Base-by-base conservation (phyloP, 768 basidiomycete species). In the Lactarius deliciosus region DNA sequence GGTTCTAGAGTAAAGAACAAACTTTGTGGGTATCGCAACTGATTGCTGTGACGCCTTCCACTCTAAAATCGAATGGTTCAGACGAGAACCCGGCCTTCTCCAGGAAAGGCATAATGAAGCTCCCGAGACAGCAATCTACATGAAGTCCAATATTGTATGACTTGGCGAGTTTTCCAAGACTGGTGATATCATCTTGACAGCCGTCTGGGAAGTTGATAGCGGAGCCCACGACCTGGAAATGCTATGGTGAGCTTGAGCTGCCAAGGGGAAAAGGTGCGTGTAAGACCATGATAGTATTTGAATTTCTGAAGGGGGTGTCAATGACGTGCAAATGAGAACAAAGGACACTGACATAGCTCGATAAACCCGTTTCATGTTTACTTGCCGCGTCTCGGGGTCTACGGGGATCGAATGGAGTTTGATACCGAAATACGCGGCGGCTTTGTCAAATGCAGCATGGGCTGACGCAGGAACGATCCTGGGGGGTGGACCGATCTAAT, bases 21-120 rank as follows among this genome's bases (percentile, higher is more conserved):
- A 90, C 92, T 80, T 96, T 96, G 79, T 97, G 95, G 8, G 93
- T 94, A 80, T 99, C 96, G 75, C 96, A 97, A 68, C 93, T 95
- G 63, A 98, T 92, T 72, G 88, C 89, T 3, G 96, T 98, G 28
- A 99, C 96, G 4, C 96, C 96, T 3, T 84, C 81, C 2, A 98
- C 88, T 25, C 87, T 80, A 77, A 99, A 99, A 77, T 98, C 96
- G 74, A 98, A 98, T 0, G 86, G 89, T 43, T 81, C 76, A 28
- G 90, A 78, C 0, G 90, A 79, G 62, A 91, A 84, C 4, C 91
- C 92, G 16, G 90, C 85, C 68, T 85, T 70, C 72, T 94, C 91
- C 57, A 99, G 82, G 82, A 92, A 99, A 0, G 96, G 95, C 67
- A 98, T 84, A 69, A 98, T 90, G 77, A 98, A 97, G 58, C 90